Conservation (phyloP, 2,329 filamentous ascomycete species). For the Elsinoe australis region DNA sequence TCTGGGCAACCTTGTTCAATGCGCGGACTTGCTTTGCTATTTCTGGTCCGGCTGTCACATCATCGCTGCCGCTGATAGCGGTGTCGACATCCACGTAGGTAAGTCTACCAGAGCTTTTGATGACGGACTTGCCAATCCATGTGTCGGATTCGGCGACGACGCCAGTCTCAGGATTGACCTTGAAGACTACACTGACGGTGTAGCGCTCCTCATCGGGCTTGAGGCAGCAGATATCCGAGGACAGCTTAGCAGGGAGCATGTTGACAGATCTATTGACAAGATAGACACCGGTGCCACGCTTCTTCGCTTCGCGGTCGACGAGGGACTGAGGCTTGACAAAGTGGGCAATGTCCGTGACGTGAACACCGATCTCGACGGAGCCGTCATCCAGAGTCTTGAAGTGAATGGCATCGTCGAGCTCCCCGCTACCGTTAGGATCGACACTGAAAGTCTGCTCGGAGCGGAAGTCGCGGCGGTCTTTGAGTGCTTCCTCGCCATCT, state of each 20-base stretch:
- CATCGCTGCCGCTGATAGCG: slow-evolving; percentile 58
- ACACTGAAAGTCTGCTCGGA: slow-evolving; percentile 84
- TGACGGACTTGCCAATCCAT: slow-evolving; percentile 88
- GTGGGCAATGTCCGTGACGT: slow-evolving; percentile 90
- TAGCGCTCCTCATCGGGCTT: slow-evolving; percentile 81
- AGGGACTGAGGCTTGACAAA: slow-evolving; percentile 95
- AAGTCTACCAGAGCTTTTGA: slow-evolving; percentile 84
- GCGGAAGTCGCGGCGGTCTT: slow-evolving; percentile 80
- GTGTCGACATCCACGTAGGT: slow-evolving; percentile 79
- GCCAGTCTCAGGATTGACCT: slow-evolving; percentile 73
- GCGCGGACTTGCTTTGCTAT: slow-evolving; percentile 71
- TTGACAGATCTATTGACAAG: slow-evolving; percentile 82
- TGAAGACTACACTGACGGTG: slow-evolving; percentile 87
- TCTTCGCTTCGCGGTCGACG: slow-evolving; percentile 94
- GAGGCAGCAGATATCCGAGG: slow-evolving; percentile 80
- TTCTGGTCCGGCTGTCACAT: slow-evolving; percentile 54
- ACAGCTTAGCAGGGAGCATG: slow-evolving; percentile 79
- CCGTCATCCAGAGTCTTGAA: slow-evolving; percentile 77
- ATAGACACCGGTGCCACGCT: slow-evolving; percentile 92
- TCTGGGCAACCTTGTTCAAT: slow-evolving; percentile 72
- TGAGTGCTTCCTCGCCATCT: slow-evolving; percentile 68
- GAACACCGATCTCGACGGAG: slow-evolving; percentile 87
- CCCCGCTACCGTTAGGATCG: slow-evolving; percentile 77
- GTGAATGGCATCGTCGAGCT: slow-evolving; percentile 88
- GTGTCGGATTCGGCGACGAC: slow-evolving; percentile 73